Percentiles rank a stretch among this genome's conserved stretches.
These are phyloP conservation scores for Penicillium odoratum DNA, from an alignment of 495 filamentous ascomycete genomes.

Conservation along the genomic window DNA sequence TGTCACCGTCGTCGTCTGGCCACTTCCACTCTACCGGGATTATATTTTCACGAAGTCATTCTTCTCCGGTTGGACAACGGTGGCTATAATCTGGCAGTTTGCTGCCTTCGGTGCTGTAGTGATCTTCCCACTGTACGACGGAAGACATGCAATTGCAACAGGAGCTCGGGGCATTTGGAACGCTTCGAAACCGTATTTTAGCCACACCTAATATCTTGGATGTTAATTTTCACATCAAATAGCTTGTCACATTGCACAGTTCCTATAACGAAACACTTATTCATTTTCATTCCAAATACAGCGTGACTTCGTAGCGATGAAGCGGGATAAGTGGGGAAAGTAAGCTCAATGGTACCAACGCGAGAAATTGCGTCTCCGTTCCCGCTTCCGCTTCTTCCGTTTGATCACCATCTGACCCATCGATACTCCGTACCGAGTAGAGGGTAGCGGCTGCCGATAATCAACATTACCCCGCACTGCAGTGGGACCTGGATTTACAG, in stretches of 20 bases:
- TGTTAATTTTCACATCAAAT: background rate
- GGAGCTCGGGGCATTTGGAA: constrained; percentile 31
- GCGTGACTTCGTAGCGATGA: background rate
- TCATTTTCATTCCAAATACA: too few species aligned
- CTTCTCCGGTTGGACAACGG: constrained; percentile 45
- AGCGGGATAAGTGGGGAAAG: background rate
- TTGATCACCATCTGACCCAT: background rate
- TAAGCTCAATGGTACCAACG: background rate
- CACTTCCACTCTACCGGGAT: constrained; percentile 44
- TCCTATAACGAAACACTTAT: too few species aligned
- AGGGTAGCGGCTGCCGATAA: background rate
- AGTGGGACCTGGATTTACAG: background rate
- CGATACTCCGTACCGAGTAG: background rate
- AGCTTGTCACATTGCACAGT: background rate
- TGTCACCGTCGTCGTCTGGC: constrained; percentile 44
- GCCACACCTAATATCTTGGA: background rate
- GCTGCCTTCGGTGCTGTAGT: constrained; percentile 43
- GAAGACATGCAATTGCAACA: constrained; percentile 34
- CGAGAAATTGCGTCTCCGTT: background rate
- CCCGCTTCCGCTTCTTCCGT: background rate
- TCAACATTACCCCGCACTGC: background rate
- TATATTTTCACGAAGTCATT: constrained; percentile 49
- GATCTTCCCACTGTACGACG: constrained; percentile 48
- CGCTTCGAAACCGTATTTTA: constrained; percentile 8
- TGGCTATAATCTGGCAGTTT: constrained; percentile 50